A percentile compares a stretch with the other conserved stretches of the same genome.
phyloP scores from a whole-genome alignment of 345 rosid species.

The Raphanus sativus region DNA sequence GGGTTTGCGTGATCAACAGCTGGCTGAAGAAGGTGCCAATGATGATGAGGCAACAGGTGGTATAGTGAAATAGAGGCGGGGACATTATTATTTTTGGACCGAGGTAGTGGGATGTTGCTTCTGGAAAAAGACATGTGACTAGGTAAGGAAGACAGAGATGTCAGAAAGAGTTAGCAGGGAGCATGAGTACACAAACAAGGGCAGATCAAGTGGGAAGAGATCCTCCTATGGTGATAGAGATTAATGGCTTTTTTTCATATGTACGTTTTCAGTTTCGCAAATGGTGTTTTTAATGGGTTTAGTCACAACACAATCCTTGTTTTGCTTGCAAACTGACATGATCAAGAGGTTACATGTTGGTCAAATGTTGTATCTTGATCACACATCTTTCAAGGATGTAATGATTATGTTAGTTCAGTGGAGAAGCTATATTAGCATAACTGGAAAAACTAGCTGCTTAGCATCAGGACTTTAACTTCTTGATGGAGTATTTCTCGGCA shows the following conservation, averaged over 20 bases:
- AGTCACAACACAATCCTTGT: conserved; percentile 3
- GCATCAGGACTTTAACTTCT: too few species aligned
- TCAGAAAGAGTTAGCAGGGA: not conserved
- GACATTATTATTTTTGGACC: conserved; percentile 32
- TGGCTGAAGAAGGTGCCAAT: too few species aligned
- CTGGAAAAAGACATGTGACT: conserved; percentile 23
- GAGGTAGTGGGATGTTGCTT: conserved; percentile 7
- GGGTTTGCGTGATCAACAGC: too few species aligned
- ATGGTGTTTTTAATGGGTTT: conserved; percentile 8
- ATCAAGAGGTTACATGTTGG: conserved; percentile 6
- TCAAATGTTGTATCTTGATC: not conserved
- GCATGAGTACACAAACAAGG: conserved; percentile 19
- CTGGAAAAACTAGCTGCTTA: too few species aligned
- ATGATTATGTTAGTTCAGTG: too few species aligned
- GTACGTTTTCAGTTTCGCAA: not conserved
- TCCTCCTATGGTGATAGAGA: conserved; percentile 24
- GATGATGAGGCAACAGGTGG: too few species aligned
- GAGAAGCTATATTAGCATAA: too few species aligned
- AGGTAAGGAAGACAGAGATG: not conserved
- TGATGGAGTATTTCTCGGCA: too few species aligned
- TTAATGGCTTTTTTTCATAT: conserved; percentile 17
- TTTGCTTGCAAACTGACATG: not conserved
- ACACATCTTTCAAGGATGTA: too few species aligned
- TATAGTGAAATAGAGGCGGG: too few species aligned
- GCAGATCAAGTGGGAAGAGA: conserved; percentile 32